A percentile compares a stretch with the other conserved stretches of the same genome.
phyloP scores from a whole-genome alignment of 805 yeast species.

The Danielia reshetovae region DNA sequence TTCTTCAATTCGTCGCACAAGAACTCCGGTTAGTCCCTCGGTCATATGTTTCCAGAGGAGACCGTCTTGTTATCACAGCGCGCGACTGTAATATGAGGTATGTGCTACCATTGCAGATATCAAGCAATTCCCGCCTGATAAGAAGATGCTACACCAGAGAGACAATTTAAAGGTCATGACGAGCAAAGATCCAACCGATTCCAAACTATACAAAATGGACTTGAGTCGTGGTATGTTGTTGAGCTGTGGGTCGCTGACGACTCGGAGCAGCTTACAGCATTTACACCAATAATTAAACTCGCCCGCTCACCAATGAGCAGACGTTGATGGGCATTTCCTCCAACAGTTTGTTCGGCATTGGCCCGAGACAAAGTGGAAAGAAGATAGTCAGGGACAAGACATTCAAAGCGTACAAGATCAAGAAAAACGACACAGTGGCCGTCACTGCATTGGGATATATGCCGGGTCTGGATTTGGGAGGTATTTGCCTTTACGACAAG shows the following conservation, averaged over 20 bases:
- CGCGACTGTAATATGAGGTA: constrained; percentile 52
- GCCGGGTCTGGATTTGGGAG: constrained; percentile 76
- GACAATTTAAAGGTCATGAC: constrained; percentile 69
- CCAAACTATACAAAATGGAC: constrained; percentile 68
- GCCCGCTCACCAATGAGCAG: constrained; percentile 66
- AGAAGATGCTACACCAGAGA: constrained; percentile 72
- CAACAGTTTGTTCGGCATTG: constrained; percentile 68
- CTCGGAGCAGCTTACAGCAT: constrained; percentile 44
- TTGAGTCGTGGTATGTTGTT: constrained; percentile 74
- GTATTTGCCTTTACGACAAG: constrained; percentile 66
- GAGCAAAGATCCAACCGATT: constrained; percentile 37
- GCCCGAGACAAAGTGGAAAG: constrained; percentile 62
- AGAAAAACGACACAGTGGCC: constrained; percentile 48
- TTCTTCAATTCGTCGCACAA: constrained; percentile 27
- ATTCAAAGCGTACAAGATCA: constrained; percentile 44
- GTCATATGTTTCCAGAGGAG: constrained; percentile 78
- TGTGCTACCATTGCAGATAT: constrained; percentile 66
- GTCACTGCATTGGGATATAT: constrained; percentile 72
- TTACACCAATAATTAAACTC: constrained; percentile 70
- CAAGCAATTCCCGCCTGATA: constrained; percentile 46
- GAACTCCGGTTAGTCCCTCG: constrained; percentile 68
- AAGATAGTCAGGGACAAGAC: constrained; percentile 54
- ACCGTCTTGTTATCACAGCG: constrained; percentile 72
- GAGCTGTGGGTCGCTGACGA: constrained; percentile 72
- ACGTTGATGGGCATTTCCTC: constrained; percentile 68